Conservation (phyloP, 2,329 filamentous ascomycete genomes). For the Thermoascus crustaceus region DNA sequence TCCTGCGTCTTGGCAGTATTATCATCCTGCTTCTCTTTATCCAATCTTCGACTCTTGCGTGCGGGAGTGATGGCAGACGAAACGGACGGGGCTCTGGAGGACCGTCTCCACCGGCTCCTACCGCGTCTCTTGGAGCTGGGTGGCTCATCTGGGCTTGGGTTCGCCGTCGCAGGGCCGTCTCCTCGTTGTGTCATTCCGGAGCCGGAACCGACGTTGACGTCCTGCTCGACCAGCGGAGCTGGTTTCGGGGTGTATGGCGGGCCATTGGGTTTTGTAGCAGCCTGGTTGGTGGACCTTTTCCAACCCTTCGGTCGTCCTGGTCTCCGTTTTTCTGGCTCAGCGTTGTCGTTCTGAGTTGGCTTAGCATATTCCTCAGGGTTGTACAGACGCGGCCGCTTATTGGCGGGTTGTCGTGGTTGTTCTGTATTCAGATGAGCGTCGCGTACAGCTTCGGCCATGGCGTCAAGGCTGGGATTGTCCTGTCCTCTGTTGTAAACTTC, state of each 20-base stretch:
- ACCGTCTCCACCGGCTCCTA: no score
- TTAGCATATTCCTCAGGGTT: slow-evolving; percentile 7
- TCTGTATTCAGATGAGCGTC: slow-evolving; percentile 3
- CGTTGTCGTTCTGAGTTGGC: slow-evolving; percentile 3
- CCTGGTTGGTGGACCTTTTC: background rate
- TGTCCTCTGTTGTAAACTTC: slow-evolving; percentile 6
- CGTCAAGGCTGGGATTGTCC: background rate
- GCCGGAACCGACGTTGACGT: slow-evolving; percentile 11
- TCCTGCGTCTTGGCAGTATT: background rate
- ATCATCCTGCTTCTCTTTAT: background rate
- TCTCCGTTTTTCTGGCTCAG: slow-evolving; percentile 10
- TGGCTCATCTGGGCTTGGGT: slow-evolving; percentile 9
- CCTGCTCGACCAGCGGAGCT: slow-evolving; percentile 12
- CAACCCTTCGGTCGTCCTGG: slow-evolving; percentile 16
- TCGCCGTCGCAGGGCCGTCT: slow-evolving; percentile 1
- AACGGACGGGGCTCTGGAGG: slow-evolving; percentile 3
- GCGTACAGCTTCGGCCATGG: background rate
- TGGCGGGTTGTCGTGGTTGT: slow-evolving; percentile 17
- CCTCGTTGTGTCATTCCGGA: slow-evolving; percentile 10
- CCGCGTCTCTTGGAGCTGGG: background rate
- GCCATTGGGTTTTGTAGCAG: background rate
- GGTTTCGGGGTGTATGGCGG: slow-evolving; percentile 9
- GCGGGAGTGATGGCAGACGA: no score
- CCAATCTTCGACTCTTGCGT: no score
- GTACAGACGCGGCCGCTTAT: slow-evolving; percentile 25